A percentile compares a stretch with the other conserved stretches of the same genome.
Conservation (phyloP, 345 rosid genomes). For the Acer negundo region DNA sequence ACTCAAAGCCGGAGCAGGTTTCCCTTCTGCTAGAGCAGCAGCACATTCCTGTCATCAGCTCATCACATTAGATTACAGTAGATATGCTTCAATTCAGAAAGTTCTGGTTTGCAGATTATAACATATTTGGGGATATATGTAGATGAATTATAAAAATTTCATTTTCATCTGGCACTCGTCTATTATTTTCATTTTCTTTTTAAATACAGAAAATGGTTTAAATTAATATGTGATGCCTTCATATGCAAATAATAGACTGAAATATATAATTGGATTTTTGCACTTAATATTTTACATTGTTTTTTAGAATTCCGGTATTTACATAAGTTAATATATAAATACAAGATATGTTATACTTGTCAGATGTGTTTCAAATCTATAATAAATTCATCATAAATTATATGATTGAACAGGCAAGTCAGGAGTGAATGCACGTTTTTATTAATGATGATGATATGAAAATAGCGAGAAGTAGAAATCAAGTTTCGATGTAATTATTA, state of each 20-base stretch:
- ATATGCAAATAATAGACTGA: neutral
- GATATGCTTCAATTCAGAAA: neutral
- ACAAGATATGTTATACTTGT: neutral
- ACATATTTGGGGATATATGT: neutral
- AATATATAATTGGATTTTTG: neutral
- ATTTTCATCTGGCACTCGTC: neutral
- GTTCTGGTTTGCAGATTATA: neutral
- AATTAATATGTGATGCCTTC: neutral
- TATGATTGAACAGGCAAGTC: neutral
- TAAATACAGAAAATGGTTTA: neutral
- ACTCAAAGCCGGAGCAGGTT: conserved; percentile 68
- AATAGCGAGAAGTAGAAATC: neutral
- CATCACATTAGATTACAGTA: conserved; percentile 5
- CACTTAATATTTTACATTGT: neutral
- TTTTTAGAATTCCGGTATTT: too few relatives aligned
- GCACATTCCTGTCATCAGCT: conserved; percentile 58
- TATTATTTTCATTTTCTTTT: neutral
- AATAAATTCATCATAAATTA: neutral
- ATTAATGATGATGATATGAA: neutral
- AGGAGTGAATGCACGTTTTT: neutral
- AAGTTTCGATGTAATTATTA: neutral
- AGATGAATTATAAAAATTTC: neutral
- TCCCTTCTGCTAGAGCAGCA: conserved; percentile 74
- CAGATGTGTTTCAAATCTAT: neutral
- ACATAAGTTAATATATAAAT: neutral